phyloP scores from a whole-genome alignment of 129 eudicot genomes.

The Saussurea involucrata region DNA sequence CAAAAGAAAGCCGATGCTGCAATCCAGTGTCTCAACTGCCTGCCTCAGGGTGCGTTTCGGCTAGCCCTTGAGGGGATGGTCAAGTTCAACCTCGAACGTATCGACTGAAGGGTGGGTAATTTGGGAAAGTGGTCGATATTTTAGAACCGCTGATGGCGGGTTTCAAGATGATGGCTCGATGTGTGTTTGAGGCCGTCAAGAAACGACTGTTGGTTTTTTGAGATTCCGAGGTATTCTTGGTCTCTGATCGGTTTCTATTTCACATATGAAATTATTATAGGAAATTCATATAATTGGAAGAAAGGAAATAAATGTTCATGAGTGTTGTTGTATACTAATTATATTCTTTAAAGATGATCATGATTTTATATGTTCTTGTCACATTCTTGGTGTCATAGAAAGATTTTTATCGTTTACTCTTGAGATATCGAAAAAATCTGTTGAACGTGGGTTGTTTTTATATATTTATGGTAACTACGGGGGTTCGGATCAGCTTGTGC shows the following conservation, averaged over 20 bases:
- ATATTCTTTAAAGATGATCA: slow-evolving; percentile 29
- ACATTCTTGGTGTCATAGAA: slow-evolving; percentile 3
- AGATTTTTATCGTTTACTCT: too few relatives aligned
- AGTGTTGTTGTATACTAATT: slow-evolving; percentile 35
- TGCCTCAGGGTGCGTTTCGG: slow-evolving; percentile 66
- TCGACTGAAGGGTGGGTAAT: slow-evolving; percentile 30
- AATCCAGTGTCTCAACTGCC: slow-evolving; percentile 55
- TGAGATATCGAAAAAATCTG: too few relatives aligned
- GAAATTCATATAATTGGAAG: slow-evolving; percentile 34
- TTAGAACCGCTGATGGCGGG: not conserved
- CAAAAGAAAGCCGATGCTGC: slow-evolving; percentile 74
- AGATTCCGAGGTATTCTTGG: slow-evolving; percentile 8
- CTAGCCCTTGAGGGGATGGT: slow-evolving; percentile 79
- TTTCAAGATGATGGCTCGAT: slow-evolving; percentile 8
- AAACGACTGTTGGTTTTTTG: slow-evolving; percentile 13
- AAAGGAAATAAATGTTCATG: slow-evolving; percentile 35
- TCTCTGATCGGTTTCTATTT: not conserved
- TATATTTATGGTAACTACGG: too few relatives aligned
- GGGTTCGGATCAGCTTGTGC: too few relatives aligned
- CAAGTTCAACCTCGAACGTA: slow-evolving; percentile 70
- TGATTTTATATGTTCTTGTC: slow-evolving; percentile 6
- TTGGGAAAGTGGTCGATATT: slow-evolving; percentile 1
- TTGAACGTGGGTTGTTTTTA: too few relatives aligned
- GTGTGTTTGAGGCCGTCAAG: slow-evolving; percentile 7
- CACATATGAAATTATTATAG: slow-evolving; percentile 29